Conservation (phyloP, 2,329 filamentous ascomycete species). For the Trichoderma sp. region DNA sequence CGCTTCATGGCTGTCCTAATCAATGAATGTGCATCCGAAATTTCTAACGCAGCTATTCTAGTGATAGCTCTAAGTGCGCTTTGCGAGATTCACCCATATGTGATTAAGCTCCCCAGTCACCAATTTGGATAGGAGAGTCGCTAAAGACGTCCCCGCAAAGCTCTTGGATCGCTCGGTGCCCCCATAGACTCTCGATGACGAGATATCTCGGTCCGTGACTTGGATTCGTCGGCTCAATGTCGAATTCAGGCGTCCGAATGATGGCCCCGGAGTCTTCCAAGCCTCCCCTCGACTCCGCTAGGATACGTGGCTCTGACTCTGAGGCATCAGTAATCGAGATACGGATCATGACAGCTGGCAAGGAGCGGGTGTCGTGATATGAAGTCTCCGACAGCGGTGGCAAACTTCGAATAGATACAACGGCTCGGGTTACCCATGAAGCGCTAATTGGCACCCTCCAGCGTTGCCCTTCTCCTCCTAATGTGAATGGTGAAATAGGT, state of each 20-base stretch:
- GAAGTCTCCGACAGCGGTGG: constrained; percentile 27
- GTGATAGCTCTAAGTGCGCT: neutral
- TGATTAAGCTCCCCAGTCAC: constrained; percentile 43
- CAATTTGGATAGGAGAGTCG: constrained; percentile 47
- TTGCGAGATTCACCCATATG: neutral
- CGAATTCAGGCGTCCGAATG: constrained; percentile 71
- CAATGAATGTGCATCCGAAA: neutral
- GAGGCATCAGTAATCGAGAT: constrained; percentile 72
- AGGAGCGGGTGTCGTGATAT: constrained; percentile 26
- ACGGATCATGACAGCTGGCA: constrained; percentile 61
- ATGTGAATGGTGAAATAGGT: constrained; percentile 56
- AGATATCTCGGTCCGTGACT: constrained; percentile 68
- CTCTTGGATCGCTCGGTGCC: constrained; percentile 41
- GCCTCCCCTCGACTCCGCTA: constrained; percentile 70
- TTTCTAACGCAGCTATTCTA: neutral
- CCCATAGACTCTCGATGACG: constrained; percentile 78
- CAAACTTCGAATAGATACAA: constrained; percentile 36
- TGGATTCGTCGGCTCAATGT: constrained; percentile 66
- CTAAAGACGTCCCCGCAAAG: constrained; percentile 57
- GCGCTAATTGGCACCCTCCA: constrained; percentile 44
- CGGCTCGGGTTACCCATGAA: constrained; percentile 59
- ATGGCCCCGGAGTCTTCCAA: constrained; percentile 69
- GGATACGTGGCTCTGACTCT: constrained; percentile 64
- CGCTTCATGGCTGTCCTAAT: neutral
- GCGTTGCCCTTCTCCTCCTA: constrained; percentile 45